Conservation (phyloP, 257 asterid species). For the Solanum gandarillasii region DNA sequence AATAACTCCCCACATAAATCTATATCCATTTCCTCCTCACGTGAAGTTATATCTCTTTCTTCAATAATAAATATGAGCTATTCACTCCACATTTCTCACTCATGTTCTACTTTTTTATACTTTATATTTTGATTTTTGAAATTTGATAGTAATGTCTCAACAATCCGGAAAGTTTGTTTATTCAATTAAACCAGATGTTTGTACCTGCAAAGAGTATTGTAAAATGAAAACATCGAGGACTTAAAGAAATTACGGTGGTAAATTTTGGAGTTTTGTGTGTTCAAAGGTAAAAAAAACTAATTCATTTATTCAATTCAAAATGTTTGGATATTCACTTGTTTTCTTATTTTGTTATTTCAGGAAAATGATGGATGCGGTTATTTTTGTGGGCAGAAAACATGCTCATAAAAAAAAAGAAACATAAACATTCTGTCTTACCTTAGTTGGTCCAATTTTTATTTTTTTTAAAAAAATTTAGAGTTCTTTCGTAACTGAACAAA, state of each 20-base stretch:
- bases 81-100: not conserved
- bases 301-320: too few species aligned
- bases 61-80: not conserved
- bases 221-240: too few species aligned
- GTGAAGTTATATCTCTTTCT: not conserved
- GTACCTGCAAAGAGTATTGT: not conserved
- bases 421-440: not conserved
- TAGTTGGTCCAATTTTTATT: not conserved
- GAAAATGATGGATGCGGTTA: not conserved
- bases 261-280: not conserved
- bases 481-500: not conserved
- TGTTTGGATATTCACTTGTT: not conserved
- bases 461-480: accelerated
- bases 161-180: too few species aligned
- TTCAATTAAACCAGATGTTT: not conserved
- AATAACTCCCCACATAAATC: not conserved
- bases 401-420: not conserved
- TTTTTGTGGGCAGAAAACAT: not conserved
- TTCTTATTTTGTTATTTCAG: not conserved
- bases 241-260: too few species aligned
- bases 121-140: too few species aligned
- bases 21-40: not conserved
- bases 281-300: not conserved
- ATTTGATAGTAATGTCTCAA: not conserved
- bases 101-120: not conserved